These are phyloP conservation scores for Petunia hybrid DNA, from an alignment of 305 asterid species.

Conservation along the genomic window DNA sequence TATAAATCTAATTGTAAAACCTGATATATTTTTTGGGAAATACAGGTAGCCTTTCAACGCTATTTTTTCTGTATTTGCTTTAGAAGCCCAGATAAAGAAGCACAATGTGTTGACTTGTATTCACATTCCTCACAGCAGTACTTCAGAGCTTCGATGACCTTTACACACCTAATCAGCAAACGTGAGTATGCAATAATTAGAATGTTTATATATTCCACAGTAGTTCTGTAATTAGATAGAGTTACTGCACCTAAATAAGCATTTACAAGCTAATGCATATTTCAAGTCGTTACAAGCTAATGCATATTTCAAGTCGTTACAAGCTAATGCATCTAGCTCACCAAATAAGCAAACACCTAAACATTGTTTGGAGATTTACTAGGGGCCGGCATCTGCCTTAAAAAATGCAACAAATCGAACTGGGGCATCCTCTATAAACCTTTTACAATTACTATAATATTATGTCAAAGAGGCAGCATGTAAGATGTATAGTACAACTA, in stretches of 20 bases:
- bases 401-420: background rate
- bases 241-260: no score
- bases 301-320: background rate
- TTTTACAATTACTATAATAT: background rate
- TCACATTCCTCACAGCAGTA: slow-evolving; percentile 85
- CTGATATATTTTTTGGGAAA: no score
- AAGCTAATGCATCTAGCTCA: background rate
- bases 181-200: slow-evolving; percentile 18
- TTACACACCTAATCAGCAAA: slow-evolving; percentile 69
- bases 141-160: slow-evolving; percentile 75
- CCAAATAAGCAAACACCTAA: background rate
- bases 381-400: background rate
- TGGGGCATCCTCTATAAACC: background rate
- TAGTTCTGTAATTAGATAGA: background rate
- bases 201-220: background rate
- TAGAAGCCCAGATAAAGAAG: slow-evolving; percentile 74
- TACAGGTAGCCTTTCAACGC: slow-evolving; percentile 19
- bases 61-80: slow-evolving; percentile 83
- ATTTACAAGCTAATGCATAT: no score
- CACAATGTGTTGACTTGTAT: slow-evolving; percentile 90
- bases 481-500: background rate
- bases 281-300: background rate
- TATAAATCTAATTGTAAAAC: no score
- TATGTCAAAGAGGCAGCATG: background rate
- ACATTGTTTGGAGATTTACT: no score